Evolutionary conservation across 352 stramenopile species (phyloP).

Genomic region (Phytophthora kernoviae): DNA sequence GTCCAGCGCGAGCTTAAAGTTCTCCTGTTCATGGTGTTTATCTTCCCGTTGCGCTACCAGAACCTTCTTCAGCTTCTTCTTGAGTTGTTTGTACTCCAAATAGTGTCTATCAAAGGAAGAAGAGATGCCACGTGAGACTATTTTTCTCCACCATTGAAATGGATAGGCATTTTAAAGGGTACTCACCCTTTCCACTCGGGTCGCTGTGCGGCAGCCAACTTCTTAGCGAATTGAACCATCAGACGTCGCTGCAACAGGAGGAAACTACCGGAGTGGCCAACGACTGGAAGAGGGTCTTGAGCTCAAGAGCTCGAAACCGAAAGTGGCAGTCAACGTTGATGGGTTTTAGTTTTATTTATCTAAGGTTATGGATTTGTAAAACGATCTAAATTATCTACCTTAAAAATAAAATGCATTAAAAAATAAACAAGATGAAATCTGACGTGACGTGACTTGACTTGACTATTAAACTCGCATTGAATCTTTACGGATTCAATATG

Average conservation of each 20-base stretch:
- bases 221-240: slow-evolving; percentile 89
- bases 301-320: slow-evolving; percentile 8
- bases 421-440: too few relatives aligned
- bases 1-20: slow-evolving; percentile 79
- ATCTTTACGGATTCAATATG: too few relatives aligned
- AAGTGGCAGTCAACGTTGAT: neutral
- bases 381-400: too few relatives aligned
- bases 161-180: neutral
- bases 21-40: slow-evolving; percentile 53
- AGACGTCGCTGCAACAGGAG: neutral
- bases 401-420: too few relatives aligned
- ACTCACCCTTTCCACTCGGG: slow-evolving; percentile 76
- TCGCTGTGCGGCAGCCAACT: slow-evolving; percentile 68
- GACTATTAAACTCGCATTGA: too few relatives aligned
- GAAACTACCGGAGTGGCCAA: neutral
- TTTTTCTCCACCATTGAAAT: neutral
- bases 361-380: too few relatives aligned
- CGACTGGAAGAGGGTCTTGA: neutral
- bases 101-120: slow-evolving; percentile 62
- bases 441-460: too few relatives aligned
- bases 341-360: neutral
- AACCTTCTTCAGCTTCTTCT: slow-evolving; percentile 86
- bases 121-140: neutral
- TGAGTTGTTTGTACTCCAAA: slow-evolving; percentile 91
- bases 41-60: slow-evolving; percentile 51